Conservation (phyloP, 169 alveolate genomes). For the Eimeria acervulina region DNA sequence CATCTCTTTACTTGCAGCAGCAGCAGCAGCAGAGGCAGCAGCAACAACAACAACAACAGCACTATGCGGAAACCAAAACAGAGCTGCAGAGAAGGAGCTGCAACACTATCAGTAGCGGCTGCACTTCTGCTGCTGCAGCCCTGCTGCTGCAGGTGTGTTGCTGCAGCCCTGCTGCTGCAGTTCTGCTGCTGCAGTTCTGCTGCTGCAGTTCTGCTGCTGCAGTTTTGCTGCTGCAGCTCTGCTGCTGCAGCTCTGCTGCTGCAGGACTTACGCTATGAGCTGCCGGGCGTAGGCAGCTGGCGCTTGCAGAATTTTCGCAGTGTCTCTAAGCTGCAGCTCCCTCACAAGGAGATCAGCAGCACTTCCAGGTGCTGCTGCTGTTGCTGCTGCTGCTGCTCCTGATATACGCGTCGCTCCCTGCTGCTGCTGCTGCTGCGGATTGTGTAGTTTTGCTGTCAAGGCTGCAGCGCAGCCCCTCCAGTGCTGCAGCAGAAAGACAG, state of each 20-base stretch:
- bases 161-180: too few relatives aligned
- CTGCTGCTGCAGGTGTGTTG: too few relatives aligned
- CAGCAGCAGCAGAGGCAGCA: too few relatives aligned
- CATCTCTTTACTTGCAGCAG: too few relatives aligned
- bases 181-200: too few relatives aligned
- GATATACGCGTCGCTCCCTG: background rate
- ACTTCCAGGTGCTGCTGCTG: background rate
- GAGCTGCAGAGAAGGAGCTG: background rate
- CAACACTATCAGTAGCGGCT: background rate
- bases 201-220: too few relatives aligned
- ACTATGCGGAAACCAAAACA: background rate
- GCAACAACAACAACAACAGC: background rate
- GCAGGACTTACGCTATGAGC: slow-evolving; percentile 1
- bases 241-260: too few relatives aligned
- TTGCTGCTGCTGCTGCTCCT: background rate
- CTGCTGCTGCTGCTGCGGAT: background rate
- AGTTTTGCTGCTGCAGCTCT: too few relatives aligned
- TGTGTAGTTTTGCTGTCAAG: background rate
- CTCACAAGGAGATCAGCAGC: background rate
- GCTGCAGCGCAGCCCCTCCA: background rate
- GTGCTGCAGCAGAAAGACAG: slow-evolving; percentile 36
- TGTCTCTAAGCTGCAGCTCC: background rate
- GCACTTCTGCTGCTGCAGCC: too few relatives aligned
- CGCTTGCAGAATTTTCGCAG: background rate
- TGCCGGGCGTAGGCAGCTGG: slow-evolving; percentile 26